phyloP scores from a whole-genome alignment of 371 early-diverging fungal species.

The Parasitella parasitica region DNA sequence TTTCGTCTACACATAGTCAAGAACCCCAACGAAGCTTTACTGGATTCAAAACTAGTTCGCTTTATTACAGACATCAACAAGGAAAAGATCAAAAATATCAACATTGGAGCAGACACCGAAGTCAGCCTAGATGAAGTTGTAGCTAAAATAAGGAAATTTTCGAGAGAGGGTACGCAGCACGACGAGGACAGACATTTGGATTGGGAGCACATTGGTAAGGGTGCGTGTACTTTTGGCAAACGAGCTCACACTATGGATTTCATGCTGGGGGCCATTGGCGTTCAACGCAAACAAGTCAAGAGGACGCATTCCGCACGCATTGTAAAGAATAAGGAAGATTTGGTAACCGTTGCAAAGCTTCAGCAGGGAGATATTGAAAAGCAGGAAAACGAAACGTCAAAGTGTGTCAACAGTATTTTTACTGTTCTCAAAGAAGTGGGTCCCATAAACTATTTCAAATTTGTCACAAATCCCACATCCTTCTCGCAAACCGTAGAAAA shows the following conservation, averaged over 20 bases:
- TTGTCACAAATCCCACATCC: constrained; percentile 88
- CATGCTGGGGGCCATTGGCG: constrained; percentile 72
- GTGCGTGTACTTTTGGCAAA: constrained; percentile 54
- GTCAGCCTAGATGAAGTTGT: constrained; percentile 78
- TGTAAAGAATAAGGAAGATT: constrained; percentile 43
- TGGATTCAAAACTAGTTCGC: constrained; percentile 79
- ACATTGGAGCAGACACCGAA: constrained; percentile 61
- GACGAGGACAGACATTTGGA: constrained; percentile 33
- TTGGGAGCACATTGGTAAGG: constrained; percentile 67
- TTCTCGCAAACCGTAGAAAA: constrained; percentile 95
- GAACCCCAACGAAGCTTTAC: constrained; percentile 83
- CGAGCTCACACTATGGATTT: constrained; percentile 69
- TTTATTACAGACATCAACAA: constrained; percentile 74
- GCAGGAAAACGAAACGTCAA: constrained; percentile 89
- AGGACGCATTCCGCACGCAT: constrained; percentile 22
- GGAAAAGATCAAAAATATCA: constrained; percentile 75
- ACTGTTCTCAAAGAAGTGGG: constrained; percentile 57
- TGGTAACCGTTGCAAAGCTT: constrained; percentile 50
- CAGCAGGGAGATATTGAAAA: constrained; percentile 71
- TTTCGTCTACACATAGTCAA: too few species aligned
- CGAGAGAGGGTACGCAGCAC: constrained; percentile 36
- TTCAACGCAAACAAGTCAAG: constrained; percentile 61
- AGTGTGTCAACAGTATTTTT: constrained; percentile 71
- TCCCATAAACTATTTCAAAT: constrained; percentile 77
- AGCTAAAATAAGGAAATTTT: constrained; percentile 52